These are phyloP conservation scores for Vitis rotundifolia DNA, from an alignment of 164 flowering plant genomes.

Conservation along the genomic window DNA sequence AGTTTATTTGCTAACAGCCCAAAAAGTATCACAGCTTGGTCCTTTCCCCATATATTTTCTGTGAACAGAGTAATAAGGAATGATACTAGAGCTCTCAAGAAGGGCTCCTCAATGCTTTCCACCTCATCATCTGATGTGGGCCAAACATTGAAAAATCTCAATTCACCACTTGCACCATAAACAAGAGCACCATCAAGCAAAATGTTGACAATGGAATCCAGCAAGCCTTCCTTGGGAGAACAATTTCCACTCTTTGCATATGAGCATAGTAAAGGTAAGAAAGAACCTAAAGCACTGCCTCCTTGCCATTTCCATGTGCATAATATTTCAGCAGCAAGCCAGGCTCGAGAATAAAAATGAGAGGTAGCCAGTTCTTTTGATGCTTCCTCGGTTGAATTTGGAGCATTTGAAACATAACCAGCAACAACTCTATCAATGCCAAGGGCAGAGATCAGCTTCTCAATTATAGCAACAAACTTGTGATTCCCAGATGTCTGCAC, in stretches of 20 bases:
- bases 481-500: slow-evolving; percentile 47
- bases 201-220: slow-evolving; percentile 56
- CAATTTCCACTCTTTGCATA: slow-evolving; percentile 38
- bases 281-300: slow-evolving; percentile 64
- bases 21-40: slow-evolving; percentile 50
- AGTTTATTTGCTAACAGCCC: slow-evolving; percentile 48
- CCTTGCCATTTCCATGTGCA: slow-evolving; percentile 95
- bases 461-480: slow-evolving; percentile 57
- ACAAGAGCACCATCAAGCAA: slow-evolving; percentile 83
- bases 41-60: slow-evolving; percentile 57
- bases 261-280: slow-evolving; percentile 56
- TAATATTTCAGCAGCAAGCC: slow-evolving; percentile 91
- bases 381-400: slow-evolving; percentile 26
- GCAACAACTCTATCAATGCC: slow-evolving; percentile 61
- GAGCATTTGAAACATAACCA: slow-evolving; percentile 26
- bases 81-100: slow-evolving; percentile 73
- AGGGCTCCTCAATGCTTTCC: slow-evolving; percentile 65
- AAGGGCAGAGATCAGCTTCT: slow-evolving; percentile 57
- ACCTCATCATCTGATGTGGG: slow-evolving; percentile 44
- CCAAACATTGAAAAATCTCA: slow-evolving; percentile 39
- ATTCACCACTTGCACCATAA: slow-evolving; percentile 40
- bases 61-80: slow-evolving; percentile 52
- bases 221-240: slow-evolving; percentile 29
- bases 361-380: slow-evolving; percentile 16
- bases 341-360: slow-evolving; percentile 46